Base-by-base conservation (phyloP, 1,284 basidiomycete genomes). In the Violaceomyces palustris region DNA sequence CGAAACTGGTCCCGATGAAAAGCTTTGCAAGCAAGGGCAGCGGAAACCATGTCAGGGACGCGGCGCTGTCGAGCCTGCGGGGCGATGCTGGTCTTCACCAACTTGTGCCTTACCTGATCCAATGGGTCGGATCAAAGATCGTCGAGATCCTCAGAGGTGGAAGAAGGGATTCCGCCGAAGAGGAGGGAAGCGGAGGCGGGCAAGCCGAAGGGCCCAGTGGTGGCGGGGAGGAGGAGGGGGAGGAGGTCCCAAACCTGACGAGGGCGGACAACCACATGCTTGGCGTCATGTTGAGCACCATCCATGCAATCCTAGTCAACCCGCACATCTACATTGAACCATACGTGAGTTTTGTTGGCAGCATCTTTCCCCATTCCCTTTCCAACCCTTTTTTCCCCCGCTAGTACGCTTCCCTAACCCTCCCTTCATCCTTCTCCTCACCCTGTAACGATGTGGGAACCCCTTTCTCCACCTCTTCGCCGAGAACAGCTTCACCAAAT, bases 51-150 rank as follows among this genome's bases (percentile, higher is more conserved):
- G 69, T 70, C 1, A 64, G 69, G 28, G 82, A 83, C 0, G 93
- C 93, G 2, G 93, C 92, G 3, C 78, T 98, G 32, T 87, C 88
- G 4, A 92, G 88, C 69, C 76, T 98, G 53, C 79, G 88, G 42
- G 82, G 82, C 50, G 93, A 99, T 65, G 88, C 92, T 3, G 93
- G 93, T 14, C 75, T 99, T 41, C 88, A 92, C 55, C 87, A 90
- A 7, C 79, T 99, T n/a, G 77, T 99, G 15, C 90, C 92, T 0
- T 98, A 98, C 73, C 79, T 98, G 23, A 87, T 96, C 34, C 84
- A 89, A 38, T 98, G 93, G 89, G 82, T 93, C 1, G 87, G 85
- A 6, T 90, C 96, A 70, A 88, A 75, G 49, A 56, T 70, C 28
- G 61, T 74, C 40, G 66, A 72, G 6, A 56, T 52, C 14, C 57